A percentile compares a stretch with the other conserved stretches of the same genome.
Conservation (phyloP, 2,329 filamentous ascomycete genomes). For the Elsinoe fawcettii region DNA sequence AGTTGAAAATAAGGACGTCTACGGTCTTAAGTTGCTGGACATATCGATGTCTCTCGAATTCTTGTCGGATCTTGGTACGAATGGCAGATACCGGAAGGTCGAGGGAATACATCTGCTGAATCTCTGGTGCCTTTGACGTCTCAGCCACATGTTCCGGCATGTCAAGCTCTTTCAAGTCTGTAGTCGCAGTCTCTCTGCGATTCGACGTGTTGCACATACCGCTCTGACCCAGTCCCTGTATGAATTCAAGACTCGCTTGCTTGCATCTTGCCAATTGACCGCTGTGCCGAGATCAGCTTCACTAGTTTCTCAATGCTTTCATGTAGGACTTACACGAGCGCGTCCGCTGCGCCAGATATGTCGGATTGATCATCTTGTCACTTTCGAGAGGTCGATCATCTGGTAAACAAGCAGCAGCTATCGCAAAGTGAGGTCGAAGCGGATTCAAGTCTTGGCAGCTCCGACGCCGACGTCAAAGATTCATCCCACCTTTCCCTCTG, state of each 20-base stretch:
- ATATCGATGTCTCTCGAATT: constrained; percentile 93
- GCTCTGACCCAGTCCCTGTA: constrained; percentile 96
- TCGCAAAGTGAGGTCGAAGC: constrained; percentile 10
- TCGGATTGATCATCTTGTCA: constrained; percentile 68
- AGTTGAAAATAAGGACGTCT: constrained; percentile 84
- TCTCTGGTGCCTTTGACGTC: constrained; percentile 70
- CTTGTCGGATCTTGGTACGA: constrained; percentile 88
- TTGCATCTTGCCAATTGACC: constrained; percentile 81
- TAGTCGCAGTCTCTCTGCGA: not conserved
- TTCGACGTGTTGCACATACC: constrained; percentile 52
- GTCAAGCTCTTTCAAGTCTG: not conserved
- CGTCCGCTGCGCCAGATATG: constrained; percentile 64
- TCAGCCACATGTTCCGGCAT: constrained; percentile 17
- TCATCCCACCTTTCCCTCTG: not conserved
- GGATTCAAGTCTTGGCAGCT: constrained; percentile 10
- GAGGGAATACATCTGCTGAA: constrained; percentile 94
- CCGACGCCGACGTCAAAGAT: not conserved
- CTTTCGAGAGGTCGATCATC: not conserved
- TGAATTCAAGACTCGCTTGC: constrained; percentile 73
- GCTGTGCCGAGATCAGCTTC: constrained; percentile 47
- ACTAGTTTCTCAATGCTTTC: not conserved
- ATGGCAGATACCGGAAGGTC: constrained; percentile 80
- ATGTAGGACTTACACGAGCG: constrained; percentile 40
- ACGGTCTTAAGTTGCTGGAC: constrained; percentile 82
- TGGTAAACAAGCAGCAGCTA: not conserved